Base-by-base conservation (phyloP, 768 basidiomycete genomes). In the Gyrodon lividus region DNA sequence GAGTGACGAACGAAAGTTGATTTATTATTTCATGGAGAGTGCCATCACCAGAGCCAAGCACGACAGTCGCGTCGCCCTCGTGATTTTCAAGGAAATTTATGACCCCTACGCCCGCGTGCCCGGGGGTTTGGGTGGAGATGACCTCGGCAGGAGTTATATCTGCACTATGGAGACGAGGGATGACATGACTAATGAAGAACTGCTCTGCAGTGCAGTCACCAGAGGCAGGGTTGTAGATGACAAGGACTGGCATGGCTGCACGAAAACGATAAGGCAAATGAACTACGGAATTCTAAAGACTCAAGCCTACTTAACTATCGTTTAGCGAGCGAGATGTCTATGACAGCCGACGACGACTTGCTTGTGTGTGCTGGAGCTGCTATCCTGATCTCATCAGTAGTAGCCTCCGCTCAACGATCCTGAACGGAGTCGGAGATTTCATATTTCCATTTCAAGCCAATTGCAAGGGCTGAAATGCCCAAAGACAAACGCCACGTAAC, bases 11-110 rank as follows among this genome's bases (percentile, higher is more conserved):
- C 33, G 51, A 35, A 30, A 91, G 63, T 10, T 76, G 76, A 55
- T 87, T 88, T 63, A 94, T 76, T 55, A 96, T 80, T 60, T 98
- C 94, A 66, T 96, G 91, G 34, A 93, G 74, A 1, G 94, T 97
- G 16, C 95, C 95, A 68, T 98, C 95, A 7, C 95, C 95, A 5
- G 94, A 92, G 14, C 79, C 81, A 22, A 93, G 73, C 45, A 89
- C 63, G 42, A 89, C 63, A 0, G 77, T 77, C 46, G 79, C 52
- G 42, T 54, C 57, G 23, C 63, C 71, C 7, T 64, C 49, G 48
- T 61, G 54, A 38, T 59, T 55, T 9, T 70, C 50, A 43, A 86
- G 60, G 55, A 77, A 71, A 5, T 74, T 61, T 30, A 73, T 53
- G 14, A 81, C 68, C 45, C 78, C 50, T 31, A 58, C 59, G 13